Conservation (phyloP, 306 rosid genomes). For the Cucumis cinereus region DNA sequence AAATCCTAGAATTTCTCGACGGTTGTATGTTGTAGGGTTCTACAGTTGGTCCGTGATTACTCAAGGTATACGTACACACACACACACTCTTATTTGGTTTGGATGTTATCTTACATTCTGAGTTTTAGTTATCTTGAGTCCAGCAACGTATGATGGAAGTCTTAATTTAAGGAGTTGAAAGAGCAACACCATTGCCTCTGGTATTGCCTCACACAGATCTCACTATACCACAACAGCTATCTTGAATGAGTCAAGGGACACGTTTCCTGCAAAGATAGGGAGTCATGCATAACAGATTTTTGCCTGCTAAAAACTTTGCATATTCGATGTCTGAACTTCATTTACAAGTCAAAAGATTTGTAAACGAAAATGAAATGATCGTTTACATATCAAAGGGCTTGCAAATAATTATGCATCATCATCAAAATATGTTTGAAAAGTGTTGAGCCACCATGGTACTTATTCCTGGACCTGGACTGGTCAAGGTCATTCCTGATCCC, state of each 20-base stretch:
- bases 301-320: not conserved
- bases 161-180: not conserved
- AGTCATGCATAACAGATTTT: not conserved
- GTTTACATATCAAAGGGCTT: not conserved
- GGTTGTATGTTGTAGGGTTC: not conserved
- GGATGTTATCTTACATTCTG: not conserved
- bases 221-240: not conserved
- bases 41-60: not conserved
- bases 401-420: not conserved
- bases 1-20: not conserved
- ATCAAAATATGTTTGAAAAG: not conserved
- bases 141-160: not conserved
- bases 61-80: not conserved
- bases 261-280: not conserved
- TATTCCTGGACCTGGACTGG: not conserved
- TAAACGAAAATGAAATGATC: not conserved
- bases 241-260: not conserved
- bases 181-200: not conserved
- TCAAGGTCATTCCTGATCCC: too few species aligned
- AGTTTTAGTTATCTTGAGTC: not conserved
- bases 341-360: not conserved
- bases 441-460: not conserved
- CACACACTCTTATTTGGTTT: not conserved
- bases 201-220: not conserved
- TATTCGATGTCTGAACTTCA: not conserved